These are phyloP conservation scores for Kokia cookei DNA, from an alignment of 441 rosid genomes.

Conservation along the genomic window DNA sequence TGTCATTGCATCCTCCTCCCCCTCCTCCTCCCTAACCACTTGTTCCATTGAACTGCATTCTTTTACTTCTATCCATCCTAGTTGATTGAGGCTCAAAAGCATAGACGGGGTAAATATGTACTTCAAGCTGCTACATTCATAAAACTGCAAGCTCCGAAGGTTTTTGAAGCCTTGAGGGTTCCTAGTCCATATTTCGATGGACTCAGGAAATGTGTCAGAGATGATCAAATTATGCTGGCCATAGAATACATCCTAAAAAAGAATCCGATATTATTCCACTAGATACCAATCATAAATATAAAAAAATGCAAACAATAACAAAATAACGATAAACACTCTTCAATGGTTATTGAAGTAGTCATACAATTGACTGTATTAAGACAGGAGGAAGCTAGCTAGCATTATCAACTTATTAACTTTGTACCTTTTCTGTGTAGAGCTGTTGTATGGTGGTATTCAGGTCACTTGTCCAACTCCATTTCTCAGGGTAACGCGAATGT, in stretches of 20 bases:
- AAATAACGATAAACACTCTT: not conserved
- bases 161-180: not conserved
- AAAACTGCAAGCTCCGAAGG: not conserved
- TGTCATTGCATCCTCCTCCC: not conserved
- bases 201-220: not conserved
- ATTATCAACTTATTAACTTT: too few species aligned
- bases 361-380: too few species aligned
- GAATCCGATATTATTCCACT: not conserved
- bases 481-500: not conserved
- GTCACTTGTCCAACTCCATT: not conserved
- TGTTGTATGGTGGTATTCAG: not conserved
- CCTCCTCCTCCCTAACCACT: conserved; percentile 3
- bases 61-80: not conserved
- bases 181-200: not conserved
- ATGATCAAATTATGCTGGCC: too few species aligned
- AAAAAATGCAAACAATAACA: too few species aligned
- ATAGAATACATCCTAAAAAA: not conserved
- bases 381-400: too few species aligned
- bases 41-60: conserved; percentile 3
- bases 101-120: not conserved
- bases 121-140: conserved; percentile 18
- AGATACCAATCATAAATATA: not conserved
- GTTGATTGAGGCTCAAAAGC: conserved; percentile 1
- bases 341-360: too few species aligned
- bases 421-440: not conserved